Evolutionary conservation across 352 stramenopile species (phyloP).

Genomic region (Phytophthora quininea): DNA sequence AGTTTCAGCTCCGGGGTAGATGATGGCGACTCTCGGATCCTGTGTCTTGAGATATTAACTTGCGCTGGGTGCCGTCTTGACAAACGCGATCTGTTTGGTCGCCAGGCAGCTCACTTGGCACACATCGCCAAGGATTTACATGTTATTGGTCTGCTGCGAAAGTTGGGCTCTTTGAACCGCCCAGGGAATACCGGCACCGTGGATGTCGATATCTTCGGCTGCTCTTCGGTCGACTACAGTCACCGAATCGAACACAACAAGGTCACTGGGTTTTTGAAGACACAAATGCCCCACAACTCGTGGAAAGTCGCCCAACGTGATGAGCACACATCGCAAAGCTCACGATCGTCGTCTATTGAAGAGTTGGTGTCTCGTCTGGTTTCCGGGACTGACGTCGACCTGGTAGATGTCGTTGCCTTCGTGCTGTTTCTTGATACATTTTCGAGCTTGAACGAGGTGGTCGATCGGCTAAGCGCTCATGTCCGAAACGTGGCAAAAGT

Average conservation of each 20-base stretch:
- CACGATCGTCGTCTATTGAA: slow-evolving; percentile 28
- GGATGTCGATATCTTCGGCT: slow-evolving; percentile 72
- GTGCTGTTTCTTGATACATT: slow-evolving; percentile 77
- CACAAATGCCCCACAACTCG: slow-evolving; percentile 38
- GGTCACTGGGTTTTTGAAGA: slow-evolving; percentile 30
- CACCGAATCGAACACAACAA: slow-evolving; percentile 32
- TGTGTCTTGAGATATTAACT: slow-evolving; percentile 61
- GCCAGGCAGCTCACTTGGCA: slow-evolving; percentile 59
- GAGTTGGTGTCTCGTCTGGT: slow-evolving; percentile 46
- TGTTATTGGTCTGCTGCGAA: slow-evolving; percentile 39
- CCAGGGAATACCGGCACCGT: slow-evolving; percentile 15
- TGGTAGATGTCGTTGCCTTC: slow-evolving; percentile 72
- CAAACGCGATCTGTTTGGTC: slow-evolving; percentile 72
- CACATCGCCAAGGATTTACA: slow-evolving; percentile 47
- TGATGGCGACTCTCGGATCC: slow-evolving; percentile 29
- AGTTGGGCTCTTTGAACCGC: slow-evolving; percentile 30
- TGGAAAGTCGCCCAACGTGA: slow-evolving; percentile 32
- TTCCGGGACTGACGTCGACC: slow-evolving; percentile 45
- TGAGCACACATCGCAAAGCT: slow-evolving; percentile 8
- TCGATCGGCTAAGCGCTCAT: slow-evolving; percentile 56
- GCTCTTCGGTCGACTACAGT: slow-evolving; percentile 61
- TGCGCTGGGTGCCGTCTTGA: slow-evolving; percentile 51
- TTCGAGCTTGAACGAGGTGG: slow-evolving; percentile 63
- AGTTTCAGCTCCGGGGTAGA: slow-evolving; percentile 23
- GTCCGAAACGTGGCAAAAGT: slow-evolving; percentile 44